phyloP scores from a whole-genome alignment of 305 asterid species.

The Stenogyne calaminthoides region DNA sequence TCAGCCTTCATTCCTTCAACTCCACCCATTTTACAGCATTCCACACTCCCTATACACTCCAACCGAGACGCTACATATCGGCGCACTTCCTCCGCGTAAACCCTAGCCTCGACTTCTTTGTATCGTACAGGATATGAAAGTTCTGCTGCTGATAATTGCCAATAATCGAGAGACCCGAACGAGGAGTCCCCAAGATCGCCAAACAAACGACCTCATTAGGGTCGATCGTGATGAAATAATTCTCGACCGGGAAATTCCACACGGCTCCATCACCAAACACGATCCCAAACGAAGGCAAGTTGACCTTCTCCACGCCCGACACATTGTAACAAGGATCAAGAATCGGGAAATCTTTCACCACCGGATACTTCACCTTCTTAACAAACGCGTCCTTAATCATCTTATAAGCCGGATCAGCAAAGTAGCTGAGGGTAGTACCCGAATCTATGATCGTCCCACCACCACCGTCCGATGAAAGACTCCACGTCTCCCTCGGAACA shows the following conservation, averaged over 20 bases:
- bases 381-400: constrained; percentile 65
- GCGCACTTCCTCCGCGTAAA: constrained; percentile 78
- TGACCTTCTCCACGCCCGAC: constrained; percentile 47
- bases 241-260: constrained; percentile 88
- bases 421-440: constrained; percentile 83
- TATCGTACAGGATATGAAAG: constrained; percentile 78
- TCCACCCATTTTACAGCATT: neutral
- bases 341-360: constrained; percentile 63
- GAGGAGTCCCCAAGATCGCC: constrained; percentile 83
- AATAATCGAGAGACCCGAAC: constrained; percentile 67
- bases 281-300: constrained; percentile 74
- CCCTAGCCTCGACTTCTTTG: constrained; percentile 77
- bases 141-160: constrained; percentile 98
- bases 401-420: constrained; percentile 76
- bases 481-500: constrained; percentile 74
- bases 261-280: constrained; percentile 73
- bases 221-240: constrained; percentile 75
- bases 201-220: constrained; percentile 74
- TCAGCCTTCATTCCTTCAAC: constrained; percentile 47
- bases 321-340: constrained; percentile 86
- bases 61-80: constrained; percentile 35
- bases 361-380: constrained; percentile 51
- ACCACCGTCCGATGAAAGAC: constrained; percentile 54
- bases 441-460: constrained; percentile 94
- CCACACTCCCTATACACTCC: constrained; percentile 35